Evolutionary conservation across 495 filamentous ascomycete genomes (phyloP), one percentile per base, ranked within the genome.

Genomic region (Neurospora sp.): DNA sequence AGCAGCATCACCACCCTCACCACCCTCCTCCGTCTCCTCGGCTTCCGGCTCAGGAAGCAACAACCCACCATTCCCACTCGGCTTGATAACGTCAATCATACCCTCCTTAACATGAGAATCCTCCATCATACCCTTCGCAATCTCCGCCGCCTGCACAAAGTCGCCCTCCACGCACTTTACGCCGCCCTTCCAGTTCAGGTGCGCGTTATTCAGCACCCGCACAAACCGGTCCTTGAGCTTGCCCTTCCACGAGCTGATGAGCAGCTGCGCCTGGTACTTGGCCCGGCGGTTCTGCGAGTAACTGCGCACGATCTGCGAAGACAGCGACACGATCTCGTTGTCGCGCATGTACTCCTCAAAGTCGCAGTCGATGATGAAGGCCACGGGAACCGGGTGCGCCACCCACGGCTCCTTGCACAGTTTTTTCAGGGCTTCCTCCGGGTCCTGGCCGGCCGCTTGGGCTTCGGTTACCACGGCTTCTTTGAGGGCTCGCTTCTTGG

Each of bases 331-430:
- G 21, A 93, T 84, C 78, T 99, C 96, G 71, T 91, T 89, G 0
- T 92, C 89, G 37, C 83, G 84, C 96, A 99, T 99, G 77, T 95
- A 84, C 13, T 92, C 87, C 75, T 99, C 93, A 75, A 95, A 99
- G 74, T 92, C 90, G 80, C 96, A 98, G 80, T 99, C 96, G 75
- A 99, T 81, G 43, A 99, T 83, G 75, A 98, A 78, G 0, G 93
- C 87, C 8, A 98, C 81, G 3, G 95, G 94, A 8, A 94, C 82
- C 3, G 73, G 76, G 11, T 74, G 87, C 84, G 83, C 71, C 78
- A 79, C 42, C 76, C 74, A 75, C 17, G 79, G 75, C 71, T 78
- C 77, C 72, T 77, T 79, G 74, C 43, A 73, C 66, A 31, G 73
- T 31, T 74, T 74, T 2, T 66, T 36, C 0, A 66, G 24, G 28